Conservation (phyloP, 2,329 filamentous ascomycete species). For the Fusarium brevicatenulatum region DNA sequence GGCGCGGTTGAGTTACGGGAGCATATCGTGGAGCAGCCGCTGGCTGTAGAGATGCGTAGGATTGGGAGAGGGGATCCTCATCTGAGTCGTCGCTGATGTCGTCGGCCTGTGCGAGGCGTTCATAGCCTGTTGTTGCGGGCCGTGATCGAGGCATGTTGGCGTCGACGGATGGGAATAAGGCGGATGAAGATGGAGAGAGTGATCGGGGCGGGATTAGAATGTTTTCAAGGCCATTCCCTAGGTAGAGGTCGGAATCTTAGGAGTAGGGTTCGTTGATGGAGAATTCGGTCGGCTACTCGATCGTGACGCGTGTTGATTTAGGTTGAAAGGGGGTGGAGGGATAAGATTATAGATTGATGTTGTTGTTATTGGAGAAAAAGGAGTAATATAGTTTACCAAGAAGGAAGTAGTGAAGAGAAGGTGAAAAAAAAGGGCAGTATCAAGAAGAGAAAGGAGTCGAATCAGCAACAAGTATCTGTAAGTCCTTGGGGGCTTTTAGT, state of each 20-base stretch:
- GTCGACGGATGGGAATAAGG: not conserved
- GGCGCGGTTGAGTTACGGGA: slow-evolving; percentile 69
- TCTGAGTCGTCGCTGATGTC: slow-evolving; percentile 78
- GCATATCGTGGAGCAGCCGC: slow-evolving; percentile 71
- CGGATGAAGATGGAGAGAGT: not conserved
- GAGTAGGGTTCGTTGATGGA: not conserved
- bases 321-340: slow-evolving; percentile 18
- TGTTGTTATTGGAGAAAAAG: slow-evolving; percentile 7
- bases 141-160: slow-evolving; percentile 70
- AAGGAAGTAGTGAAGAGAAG: slow-evolving; percentile 5
- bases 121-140: slow-evolving; percentile 83
- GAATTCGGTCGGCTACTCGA: slow-evolving; percentile 10
- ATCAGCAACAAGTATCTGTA: not conserved
- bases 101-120: slow-evolving; percentile 84
- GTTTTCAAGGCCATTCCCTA: slow-evolving; percentile 33
- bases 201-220: slow-evolving; percentile 10
- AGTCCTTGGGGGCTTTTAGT: not conserved
- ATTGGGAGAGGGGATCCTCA: slow-evolving; percentile 66
- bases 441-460: slow-evolving; percentile 3
- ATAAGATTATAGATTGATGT: slow-evolving; percentile 9
- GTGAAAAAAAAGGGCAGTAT: not conserved
- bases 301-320: slow-evolving; percentile 13
- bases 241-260: not conserved
- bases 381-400: slow-evolving; percentile 12
- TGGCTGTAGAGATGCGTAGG: slow-evolving; percentile 66